phyloP scores from a whole-genome alignment of 1,284 basidiomycete genomes.

The Melampsora medusae region DNA sequence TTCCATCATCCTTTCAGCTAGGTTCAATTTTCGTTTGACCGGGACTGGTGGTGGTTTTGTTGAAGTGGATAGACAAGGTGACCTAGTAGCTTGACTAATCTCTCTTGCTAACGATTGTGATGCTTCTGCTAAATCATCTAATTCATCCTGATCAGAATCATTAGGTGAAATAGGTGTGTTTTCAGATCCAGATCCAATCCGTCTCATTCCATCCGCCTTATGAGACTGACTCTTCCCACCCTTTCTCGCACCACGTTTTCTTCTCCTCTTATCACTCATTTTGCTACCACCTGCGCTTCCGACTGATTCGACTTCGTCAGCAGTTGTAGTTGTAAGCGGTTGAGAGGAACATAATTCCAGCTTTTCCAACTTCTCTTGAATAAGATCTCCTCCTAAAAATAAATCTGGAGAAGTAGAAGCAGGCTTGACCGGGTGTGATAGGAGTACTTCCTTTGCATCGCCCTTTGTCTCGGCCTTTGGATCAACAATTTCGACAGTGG shows the following conservation, averaged over 20 bases:
- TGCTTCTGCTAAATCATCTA: slow-evolving; percentile 37
- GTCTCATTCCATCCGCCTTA: background rate
- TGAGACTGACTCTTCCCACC: slow-evolving; percentile 2
- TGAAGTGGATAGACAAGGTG: background rate
- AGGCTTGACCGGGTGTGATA: slow-evolving; percentile 3
- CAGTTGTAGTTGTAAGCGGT: background rate
- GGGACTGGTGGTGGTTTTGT: background rate
- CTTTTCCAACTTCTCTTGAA: background rate
- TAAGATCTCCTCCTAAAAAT: too few relatives aligned
- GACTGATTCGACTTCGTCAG: background rate
- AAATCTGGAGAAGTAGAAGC: background rate
- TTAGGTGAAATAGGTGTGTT: slow-evolving; percentile 10
- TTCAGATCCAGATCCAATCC: slow-evolving; percentile 8
- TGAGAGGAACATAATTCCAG: background rate
- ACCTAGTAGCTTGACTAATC: slow-evolving; percentile 40
- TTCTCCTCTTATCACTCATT: slow-evolving; percentile 15
- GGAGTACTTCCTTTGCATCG: background rate
- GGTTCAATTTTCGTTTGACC: slow-evolving; percentile 17
- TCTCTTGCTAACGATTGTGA: slow-evolving; percentile 33
- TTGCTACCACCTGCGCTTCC: slow-evolving; percentile 10
- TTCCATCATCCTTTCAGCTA: slow-evolving; percentile 43
- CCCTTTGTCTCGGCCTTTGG: too few relatives aligned
- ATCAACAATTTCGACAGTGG: background rate
- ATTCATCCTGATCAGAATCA: slow-evolving; percentile 16
- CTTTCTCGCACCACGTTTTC: slow-evolving; percentile 42